Conservation (phyloP, 306 rosid species). For the Amphicarpaea edgeworthii region DNA sequence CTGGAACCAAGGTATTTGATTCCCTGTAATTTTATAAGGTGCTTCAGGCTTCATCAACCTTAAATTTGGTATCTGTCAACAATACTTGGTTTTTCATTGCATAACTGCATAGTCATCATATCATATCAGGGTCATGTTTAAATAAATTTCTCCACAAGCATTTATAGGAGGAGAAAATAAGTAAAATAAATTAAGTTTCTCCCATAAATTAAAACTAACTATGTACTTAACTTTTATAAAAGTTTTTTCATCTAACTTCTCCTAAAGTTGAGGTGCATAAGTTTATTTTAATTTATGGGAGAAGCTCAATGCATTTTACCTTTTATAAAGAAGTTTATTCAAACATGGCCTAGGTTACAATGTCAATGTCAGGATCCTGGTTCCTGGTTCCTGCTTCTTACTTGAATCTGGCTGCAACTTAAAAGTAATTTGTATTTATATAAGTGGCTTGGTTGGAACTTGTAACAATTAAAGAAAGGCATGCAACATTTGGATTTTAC, state of each 20-base stretch:
- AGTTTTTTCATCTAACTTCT: no score
- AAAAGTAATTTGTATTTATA: neutral
- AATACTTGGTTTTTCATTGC: neutral
- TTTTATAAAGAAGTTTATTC: no score
- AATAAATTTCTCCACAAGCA: no score
- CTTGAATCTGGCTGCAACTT: slow-evolving; percentile 13
- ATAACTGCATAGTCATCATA: neutral
- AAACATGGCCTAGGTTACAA: neutral
- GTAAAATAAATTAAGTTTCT: no score
- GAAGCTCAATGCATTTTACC: no score
- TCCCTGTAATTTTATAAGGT: neutral
- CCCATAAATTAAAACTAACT: no score
- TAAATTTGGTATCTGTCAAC: neutral
- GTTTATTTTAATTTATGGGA: no score
- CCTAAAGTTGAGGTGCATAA: no score
- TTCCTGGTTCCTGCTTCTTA: slow-evolving; percentile 25
- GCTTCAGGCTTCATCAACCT: slow-evolving; percentile 18
- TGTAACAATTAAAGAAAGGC: neutral
- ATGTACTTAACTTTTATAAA: no score
- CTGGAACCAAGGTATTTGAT: slow-evolving; percentile 89
- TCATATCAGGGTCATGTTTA: neutral
- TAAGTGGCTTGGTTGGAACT: slow-evolving; percentile 9
- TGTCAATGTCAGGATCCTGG: no score
- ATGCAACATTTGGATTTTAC: slow-evolving; percentile 1
- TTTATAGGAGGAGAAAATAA: no score